Base-by-base conservation (phyloP, 2,329 filamentous ascomycete genomes). In the Epichloe bromicola region DNA sequence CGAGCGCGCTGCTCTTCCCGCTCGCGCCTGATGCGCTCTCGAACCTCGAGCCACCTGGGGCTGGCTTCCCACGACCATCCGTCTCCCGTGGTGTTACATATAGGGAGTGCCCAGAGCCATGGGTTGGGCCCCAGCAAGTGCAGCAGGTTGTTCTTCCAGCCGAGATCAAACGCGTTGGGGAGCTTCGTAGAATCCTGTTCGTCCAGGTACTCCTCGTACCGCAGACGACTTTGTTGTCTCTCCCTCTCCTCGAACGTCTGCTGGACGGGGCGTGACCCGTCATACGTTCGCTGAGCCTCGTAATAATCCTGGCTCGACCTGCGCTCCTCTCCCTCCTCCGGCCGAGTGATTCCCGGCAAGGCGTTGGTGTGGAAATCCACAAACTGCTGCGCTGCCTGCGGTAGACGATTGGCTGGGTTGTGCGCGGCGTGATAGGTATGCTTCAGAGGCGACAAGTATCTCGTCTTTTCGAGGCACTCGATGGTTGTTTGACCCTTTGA, bases 11-110 rank as follows among this genome's bases (percentile, higher is more conserved):
- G 83, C 47, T 76, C 71, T 49, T 78, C 72, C 44, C 80, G 70
- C 54, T 83, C 79, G 10, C 61, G 58, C 4, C 71, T 69, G n/a
- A 89, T 73, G 19, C 71, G 71, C 5, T 88, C 82, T 42, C 83
- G 74, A 4, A 83, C 85, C 37, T 83, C 80, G 3, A 86, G 56
- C 86, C 93, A 98, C 57, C 79, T 80, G 1, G 79, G 75, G 61
- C 82, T 94, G 1, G 90, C 79, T 60, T 96, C 89, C 93, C 93
- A 98, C 43, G 75, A 76, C 91, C 91, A 98, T 20, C 93, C 93
- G 65, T 98, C 88, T 36, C 91, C 91, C 0, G 81, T 86, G 2
- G 89, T 95, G 61, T 86, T 97, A 65, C 79, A 81, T 44, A 97
- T 71, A 0, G 93, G 93, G 1, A 97, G 54, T 30, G 75, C 70